Evolutionary conservation across 1,139 yeast species (phyloP), one percentile per base, ranked within the genome.

Genomic region (Diutina ranongensis): DNA sequence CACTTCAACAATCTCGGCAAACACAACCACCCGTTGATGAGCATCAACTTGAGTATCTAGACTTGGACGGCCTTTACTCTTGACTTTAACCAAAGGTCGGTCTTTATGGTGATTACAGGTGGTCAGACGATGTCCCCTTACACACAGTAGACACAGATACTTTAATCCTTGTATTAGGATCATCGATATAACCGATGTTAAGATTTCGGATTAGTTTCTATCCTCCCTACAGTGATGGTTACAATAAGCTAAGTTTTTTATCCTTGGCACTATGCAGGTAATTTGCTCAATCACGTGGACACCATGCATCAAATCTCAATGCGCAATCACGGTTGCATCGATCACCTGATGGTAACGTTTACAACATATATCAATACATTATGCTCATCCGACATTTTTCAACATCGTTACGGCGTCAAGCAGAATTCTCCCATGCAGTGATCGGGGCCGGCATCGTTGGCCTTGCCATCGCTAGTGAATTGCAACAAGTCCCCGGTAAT

Each of bases 361-460:
- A 25, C 28, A 7, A 5, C 28, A 25, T 5, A 25, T 25, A 7
- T 10, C 28, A 7, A 10, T 25, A 25, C n/a, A 25, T 10, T 10
- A 25, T 25, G 10, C 5, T 25, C 9, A 25, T 25, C 28, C 28
- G 28, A 25, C 28, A 25, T 25, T 25, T 25, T 5, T 25, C 28
- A 10, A 7, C 5, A 5, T 25, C 28, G 28, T 5, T 25, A 5
- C 28, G 28, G 5, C 28, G 28, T 25, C 28, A 25, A 4, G 44
- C 61, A 0, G 94, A 85, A 57, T 86, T 79, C 56, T 76, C 94
- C 0, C 96, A 87, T 58, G 80, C 82, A 1, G 77, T 88, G 0
- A 68, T 88, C 18, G 97, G 97, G 3, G 96, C 88, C 1, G 97
- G 97, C 0, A 84, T 78, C 0, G 89, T 88, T 1, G 97, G 97